These are phyloP conservation scores for Microthlaspi erraticum DNA, from an alignment of 345 rosid genomes.

Conservation along the genomic window DNA sequence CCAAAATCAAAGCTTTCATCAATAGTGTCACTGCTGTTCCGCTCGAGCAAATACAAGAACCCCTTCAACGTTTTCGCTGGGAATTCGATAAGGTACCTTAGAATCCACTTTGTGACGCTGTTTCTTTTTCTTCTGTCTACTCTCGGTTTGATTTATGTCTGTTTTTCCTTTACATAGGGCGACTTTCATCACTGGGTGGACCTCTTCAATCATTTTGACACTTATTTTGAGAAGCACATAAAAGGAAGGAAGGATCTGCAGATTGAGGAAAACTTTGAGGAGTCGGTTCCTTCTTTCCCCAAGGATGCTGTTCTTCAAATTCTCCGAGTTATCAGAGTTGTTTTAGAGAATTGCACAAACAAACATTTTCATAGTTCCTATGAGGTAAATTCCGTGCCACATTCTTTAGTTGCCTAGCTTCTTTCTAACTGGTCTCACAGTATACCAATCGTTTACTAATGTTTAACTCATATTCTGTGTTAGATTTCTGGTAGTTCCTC, in stretches of 20 bases:
- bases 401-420: not conserved
- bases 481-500: constrained; percentile 5
- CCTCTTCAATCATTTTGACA: constrained; percentile 91
- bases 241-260: constrained; percentile 87
- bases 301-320: constrained; percentile 89
- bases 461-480: constrained; percentile 10
- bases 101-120: constrained; percentile 10
- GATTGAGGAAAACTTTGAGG: constrained; percentile 72
- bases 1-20: constrained; percentile 86
- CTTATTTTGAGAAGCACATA: constrained; percentile 87
- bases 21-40: constrained; percentile 65
- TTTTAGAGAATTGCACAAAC: constrained; percentile 94
- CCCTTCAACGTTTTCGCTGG: constrained; percentile 82
- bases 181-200: constrained; percentile 99
- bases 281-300: constrained; percentile 78
- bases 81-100: constrained; percentile 83
- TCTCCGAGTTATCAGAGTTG: constrained; percentile 87
- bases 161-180: constrained; percentile 61
- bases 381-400: constrained; percentile 61
- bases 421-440: not conserved
- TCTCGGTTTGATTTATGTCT: constrained; percentile 32
- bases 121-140: not conserved
- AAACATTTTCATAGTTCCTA: constrained; percentile 89
- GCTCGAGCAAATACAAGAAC: constrained; percentile 76
- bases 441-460: not conserved